Percentiles rank a stretch among this genome's conserved stretches.
These are phyloP conservation scores for Leptodermis oblonga DNA, from an alignment of 257 asterid species.

Conservation along the genomic window DNA sequence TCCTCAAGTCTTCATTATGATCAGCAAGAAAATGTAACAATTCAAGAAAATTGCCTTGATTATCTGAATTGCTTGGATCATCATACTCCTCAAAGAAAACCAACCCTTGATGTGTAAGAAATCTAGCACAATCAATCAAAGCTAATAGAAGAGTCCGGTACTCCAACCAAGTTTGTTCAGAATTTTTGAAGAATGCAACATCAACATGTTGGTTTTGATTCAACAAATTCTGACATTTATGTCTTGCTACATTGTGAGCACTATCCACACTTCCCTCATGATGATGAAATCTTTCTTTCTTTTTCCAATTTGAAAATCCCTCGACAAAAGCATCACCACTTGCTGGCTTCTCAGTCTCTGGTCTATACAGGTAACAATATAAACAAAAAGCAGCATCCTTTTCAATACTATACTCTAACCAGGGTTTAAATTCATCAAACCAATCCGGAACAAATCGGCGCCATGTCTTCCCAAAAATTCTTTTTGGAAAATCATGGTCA, in stretches of 20 bases:
- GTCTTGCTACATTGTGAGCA: not conserved
- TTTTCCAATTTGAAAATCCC: constrained; percentile 5
- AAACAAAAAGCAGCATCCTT: constrained; percentile 8
- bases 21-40: not conserved
- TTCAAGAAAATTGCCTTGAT: not conserved
- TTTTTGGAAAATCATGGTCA: not conserved
- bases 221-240: constrained; percentile 2
- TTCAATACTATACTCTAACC: constrained; percentile 1
- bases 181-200: not conserved
- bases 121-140: not conserved
- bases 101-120: not conserved
- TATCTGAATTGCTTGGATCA: not conserved
- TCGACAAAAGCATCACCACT: constrained; percentile 5
- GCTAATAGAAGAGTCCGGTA: not conserved
- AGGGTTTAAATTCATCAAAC: constrained; percentile 4
- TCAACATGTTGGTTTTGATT: not conserved
- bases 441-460: not conserved
- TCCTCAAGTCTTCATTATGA: not conserved
- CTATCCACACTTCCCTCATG: not conserved
- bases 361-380: not conserved
- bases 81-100: not conserved
- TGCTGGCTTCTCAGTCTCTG: not conserved
- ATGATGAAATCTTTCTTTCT: not conserved
- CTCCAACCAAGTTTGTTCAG: not conserved
- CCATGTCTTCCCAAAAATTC: not conserved